Evolutionary conservation across 2,329 filamentous ascomycete genomes (phyloP).

Genomic region (Colletotrichum tamarilloi): DNA sequence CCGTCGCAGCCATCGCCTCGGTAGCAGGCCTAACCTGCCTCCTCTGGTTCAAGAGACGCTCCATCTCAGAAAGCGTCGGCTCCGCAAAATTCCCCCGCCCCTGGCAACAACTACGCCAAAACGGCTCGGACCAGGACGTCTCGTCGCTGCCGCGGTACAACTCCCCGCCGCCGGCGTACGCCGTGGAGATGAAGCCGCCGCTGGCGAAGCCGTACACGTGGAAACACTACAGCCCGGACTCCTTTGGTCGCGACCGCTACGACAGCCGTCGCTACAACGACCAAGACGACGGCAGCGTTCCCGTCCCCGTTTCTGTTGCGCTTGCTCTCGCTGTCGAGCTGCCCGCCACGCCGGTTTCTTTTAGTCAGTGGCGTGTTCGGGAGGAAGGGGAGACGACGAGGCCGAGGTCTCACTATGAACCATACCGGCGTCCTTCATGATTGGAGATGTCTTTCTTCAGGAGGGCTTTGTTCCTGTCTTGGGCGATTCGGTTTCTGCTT

Average conservation of each 20-base stretch:
- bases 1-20: conserved; percentile 29
- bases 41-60: conserved; percentile 26
- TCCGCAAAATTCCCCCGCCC: background rate
- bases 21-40: conserved; percentile 19
- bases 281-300: background rate
- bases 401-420: conserved; percentile 24
- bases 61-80: conserved; percentile 27
- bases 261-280: no score
- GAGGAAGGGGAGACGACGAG: background rate
- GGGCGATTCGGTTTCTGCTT: background rate
- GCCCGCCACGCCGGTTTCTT: conserved; percentile 33
- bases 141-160: conserved; percentile 25
- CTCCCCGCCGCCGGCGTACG: conserved; percentile 24
- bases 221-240: conserved; percentile 33
- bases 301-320: background rate
- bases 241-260: background rate
- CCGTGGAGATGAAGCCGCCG: conserved; percentile 1
- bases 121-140: conserved; percentile 2
- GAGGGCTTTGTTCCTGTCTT: background rate
- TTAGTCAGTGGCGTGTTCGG: conserved; percentile 26
- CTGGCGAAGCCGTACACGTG: conserved; percentile 7
- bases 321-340: conserved; percentile 10
- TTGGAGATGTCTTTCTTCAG: background rate
- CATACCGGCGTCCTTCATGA: conserved; percentile 26
- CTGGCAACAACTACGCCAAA: conserved; percentile 23